Percentiles rank a stretch among this genome's conserved stretches.
Conservation (phyloP, 768 basidiomycete species). For the Phlebiopsis flavidoalba region DNA sequence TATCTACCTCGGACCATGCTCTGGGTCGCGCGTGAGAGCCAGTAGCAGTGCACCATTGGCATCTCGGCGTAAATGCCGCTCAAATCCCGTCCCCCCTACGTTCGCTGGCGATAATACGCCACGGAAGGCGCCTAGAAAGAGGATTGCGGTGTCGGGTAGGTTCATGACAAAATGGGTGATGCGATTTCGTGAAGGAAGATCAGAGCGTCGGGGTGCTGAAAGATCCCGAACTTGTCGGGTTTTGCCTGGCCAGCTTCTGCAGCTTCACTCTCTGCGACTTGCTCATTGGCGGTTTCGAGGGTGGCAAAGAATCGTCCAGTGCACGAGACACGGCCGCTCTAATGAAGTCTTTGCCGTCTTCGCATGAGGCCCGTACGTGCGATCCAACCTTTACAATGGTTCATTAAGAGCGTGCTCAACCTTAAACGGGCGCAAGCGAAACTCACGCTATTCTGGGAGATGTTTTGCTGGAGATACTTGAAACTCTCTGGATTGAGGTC, state of each 20-base stretch:
- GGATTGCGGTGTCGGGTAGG: slow-evolving; percentile 86
- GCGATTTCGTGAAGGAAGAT: slow-evolving; percentile 38
- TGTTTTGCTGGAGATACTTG: slow-evolving; percentile 72
- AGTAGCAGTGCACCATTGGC: slow-evolving; percentile 95
- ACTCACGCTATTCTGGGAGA: slow-evolving; percentile 70
- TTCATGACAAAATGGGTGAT: slow-evolving; percentile 97
- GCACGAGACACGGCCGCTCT: slow-evolving; percentile 45
- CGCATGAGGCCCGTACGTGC: slow-evolving; percentile 65
- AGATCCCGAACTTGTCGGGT: slow-evolving; percentile 27
- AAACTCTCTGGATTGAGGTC: slow-evolving; percentile 90
- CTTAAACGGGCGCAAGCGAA: background rate
- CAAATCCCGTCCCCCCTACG: slow-evolving; percentile 37
- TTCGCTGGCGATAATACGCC: slow-evolving; percentile 52
- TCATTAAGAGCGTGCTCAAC: background rate
- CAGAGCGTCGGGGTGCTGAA: background rate
- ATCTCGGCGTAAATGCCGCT: slow-evolving; percentile 45
- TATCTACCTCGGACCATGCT: slow-evolving; percentile 70
- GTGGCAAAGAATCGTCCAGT: slow-evolving; percentile 58
- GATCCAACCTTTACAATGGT: slow-evolving; percentile 51
- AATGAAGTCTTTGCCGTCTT: slow-evolving; percentile 89
- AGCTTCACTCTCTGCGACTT: slow-evolving; percentile 2
- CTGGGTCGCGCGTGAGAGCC: slow-evolving; percentile 86
- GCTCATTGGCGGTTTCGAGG: slow-evolving; percentile 12
- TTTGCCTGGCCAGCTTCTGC: slow-evolving; percentile 1
- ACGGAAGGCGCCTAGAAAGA: slow-evolving; percentile 84